phyloP scores from a whole-genome alignment of 352 stramenopile genomes.

The Phytopythium cucurbitacearum region DNA sequence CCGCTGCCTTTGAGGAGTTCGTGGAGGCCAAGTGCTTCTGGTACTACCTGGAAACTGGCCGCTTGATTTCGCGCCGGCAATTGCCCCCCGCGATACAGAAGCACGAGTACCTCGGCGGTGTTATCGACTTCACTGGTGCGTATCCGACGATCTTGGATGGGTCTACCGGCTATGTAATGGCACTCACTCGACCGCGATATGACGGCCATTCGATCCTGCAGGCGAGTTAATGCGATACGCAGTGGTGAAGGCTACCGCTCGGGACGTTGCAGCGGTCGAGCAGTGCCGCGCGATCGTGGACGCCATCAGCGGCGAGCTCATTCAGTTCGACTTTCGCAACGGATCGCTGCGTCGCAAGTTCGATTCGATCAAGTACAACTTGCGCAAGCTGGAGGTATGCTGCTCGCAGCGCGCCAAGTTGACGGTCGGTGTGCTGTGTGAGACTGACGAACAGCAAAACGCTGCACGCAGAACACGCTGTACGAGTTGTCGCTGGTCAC shows the following conservation, averaged over 20 bases:
- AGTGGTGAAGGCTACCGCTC: constrained; percentile 82
- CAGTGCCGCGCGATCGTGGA: constrained; percentile 82
- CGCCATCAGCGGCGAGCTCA: constrained; percentile 84
- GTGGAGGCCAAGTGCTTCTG: constrained; percentile 91
- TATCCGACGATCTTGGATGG: constrained; percentile 1
- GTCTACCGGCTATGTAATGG: neutral
- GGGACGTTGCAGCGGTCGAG: constrained; percentile 80
- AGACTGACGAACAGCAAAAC: neutral
- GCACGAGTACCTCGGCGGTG: constrained; percentile 93
- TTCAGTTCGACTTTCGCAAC: constrained; percentile 95
- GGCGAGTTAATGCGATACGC: constrained; percentile 88
- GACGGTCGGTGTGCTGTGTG: neutral
- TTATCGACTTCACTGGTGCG: constrained; percentile 93
- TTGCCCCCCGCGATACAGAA: constrained; percentile 48
- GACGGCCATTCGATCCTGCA: constrained; percentile 11
- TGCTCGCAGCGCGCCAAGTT: neutral
- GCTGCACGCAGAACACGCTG: constrained; percentile 74
- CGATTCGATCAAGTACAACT: constrained; percentile 93
- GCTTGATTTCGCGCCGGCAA: constrained; percentile 46
- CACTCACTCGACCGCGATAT: no score
- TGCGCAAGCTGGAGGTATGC: constrained; percentile 89
- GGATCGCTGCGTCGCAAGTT: constrained; percentile 90
- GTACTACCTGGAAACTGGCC: constrained; percentile 71
- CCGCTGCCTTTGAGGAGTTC: constrained; percentile 92
- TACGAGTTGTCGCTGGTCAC: constrained; percentile 92